Percentiles rank a stretch among this genome's conserved stretches.
phyloP scores from a whole-genome alignment of 495 filamentous ascomycete species.

The Aspergillus carlsbadensis region DNA sequence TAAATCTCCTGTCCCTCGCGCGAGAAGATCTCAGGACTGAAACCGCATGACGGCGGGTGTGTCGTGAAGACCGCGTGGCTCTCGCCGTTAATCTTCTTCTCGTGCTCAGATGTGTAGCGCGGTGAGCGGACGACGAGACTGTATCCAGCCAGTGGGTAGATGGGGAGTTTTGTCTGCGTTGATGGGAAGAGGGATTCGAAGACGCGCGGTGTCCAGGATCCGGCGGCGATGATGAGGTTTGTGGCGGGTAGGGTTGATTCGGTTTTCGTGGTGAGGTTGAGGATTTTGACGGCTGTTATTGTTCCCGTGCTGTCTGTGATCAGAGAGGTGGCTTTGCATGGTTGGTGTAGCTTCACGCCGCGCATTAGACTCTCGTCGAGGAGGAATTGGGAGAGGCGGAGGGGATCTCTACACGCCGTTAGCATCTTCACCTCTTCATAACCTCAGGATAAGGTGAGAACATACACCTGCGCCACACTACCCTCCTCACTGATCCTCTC shows the following conservation, averaged over 20 bases:
- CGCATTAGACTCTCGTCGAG: conserved; percentile 53
- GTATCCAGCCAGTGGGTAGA: conserved; percentile 67
- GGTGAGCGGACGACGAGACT: conserved; percentile 66
- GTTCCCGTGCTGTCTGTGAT: conserved; percentile 45
- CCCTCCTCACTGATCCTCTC: conserved; percentile 64
- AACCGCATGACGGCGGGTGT: conserved; percentile 43
- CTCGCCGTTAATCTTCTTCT: conserved; percentile 24
- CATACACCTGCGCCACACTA: conserved; percentile 65
- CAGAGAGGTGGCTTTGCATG: conserved; percentile 54
- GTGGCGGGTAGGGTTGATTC: conserved; percentile 43
- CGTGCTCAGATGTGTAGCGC: conserved; percentile 39
- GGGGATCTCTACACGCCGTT: conserved; percentile 51
- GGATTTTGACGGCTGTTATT: conserved; percentile 51
- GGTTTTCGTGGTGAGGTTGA: conserved; percentile 22
- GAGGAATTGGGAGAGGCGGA: conserved; percentile 62
- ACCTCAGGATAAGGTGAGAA: neutral
- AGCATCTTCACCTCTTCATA: neutral
- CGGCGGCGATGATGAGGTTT: conserved; percentile 63
- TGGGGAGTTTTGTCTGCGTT: conserved; percentile 47
- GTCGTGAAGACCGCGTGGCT: conserved; percentile 75
- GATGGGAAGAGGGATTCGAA: conserved; percentile 63
- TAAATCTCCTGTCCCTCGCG: conserved; percentile 66
- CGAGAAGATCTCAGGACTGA: conserved; percentile 73
- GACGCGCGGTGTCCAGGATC: conserved; percentile 66
- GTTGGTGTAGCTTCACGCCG: conserved; percentile 68